Conservation (phyloP, 768 basidiomycete genomes). For the Mycena maculata region DNA sequence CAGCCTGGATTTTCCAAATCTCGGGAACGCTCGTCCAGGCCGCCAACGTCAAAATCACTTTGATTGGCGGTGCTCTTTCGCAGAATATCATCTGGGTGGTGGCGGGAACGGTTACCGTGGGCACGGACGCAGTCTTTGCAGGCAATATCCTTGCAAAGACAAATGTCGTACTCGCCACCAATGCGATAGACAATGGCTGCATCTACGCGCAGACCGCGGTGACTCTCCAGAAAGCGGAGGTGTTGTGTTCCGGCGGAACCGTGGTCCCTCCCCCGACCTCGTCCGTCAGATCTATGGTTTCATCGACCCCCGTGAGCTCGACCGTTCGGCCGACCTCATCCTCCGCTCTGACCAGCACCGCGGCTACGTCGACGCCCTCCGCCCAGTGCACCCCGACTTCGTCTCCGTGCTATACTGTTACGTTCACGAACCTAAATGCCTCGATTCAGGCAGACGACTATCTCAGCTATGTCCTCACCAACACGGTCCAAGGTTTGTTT, state of each 20-base stretch:
- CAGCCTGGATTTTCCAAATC: slow-evolving; percentile 25
- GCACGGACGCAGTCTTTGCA: background rate
- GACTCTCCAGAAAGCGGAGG: background rate
- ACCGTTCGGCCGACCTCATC: background rate
- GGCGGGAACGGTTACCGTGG: slow-evolving; percentile 6
- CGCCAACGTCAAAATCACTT: background rate
- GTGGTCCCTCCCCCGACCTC: slow-evolving; percentile 11
- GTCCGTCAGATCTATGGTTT: too few relatives aligned
- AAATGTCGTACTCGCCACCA: slow-evolving; percentile 3
- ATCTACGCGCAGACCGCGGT: slow-evolving; percentile 14
- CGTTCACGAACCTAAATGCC: slow-evolving; percentile 19
- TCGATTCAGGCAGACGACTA: slow-evolving; percentile 29
- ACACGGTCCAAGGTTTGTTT: slow-evolving; percentile 30
- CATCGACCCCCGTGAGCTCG: slow-evolving; percentile 6
- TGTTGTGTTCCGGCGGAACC: slow-evolving; percentile 6
- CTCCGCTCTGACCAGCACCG: background rate
- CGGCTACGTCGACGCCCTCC: background rate
- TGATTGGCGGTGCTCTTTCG: slow-evolving; percentile 2
- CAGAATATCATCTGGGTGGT: slow-evolving; percentile 18
- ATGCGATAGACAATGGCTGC: slow-evolving; percentile 5
- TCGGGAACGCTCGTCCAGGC: slow-evolving; percentile 12
- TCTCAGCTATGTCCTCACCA: slow-evolving; percentile 24
- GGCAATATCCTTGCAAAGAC: slow-evolving; percentile 11
- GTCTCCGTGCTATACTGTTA: background rate
- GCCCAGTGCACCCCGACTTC: slow-evolving; percentile 1